Base-by-base conservation (phyloP, 2,329 filamentous ascomycete species). In the Verticillium albo-atrum region DNA sequence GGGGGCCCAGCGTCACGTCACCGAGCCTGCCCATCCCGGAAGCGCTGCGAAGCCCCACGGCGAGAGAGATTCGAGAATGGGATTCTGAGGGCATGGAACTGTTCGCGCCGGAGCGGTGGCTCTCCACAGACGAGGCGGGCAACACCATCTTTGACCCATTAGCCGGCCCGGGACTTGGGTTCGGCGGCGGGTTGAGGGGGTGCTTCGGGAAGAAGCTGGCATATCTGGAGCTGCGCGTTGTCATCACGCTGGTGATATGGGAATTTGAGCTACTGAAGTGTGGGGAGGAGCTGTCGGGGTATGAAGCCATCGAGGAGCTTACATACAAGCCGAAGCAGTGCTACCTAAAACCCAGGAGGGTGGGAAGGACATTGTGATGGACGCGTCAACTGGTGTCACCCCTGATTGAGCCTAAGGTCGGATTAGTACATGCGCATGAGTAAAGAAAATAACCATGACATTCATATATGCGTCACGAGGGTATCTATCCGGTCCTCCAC, bases 171-270 rank as follows among this genome's bases (percentile, higher is more conserved):
- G 67, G 60, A 14, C 63, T 76, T 26, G 64, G 70, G 0, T 79
- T 78, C 62, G 72, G 74, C 0, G 52, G 68, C 6, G 76, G 76
- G 0, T 68, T 70, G 3, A 64, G 76, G 2, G 71, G 71, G 1
- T 79, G 76, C 57, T 78, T 71, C 54, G 76, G 76, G 0, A 70
- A 68, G 58, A 70, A 65, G 62, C 60, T 78, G 60, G 76, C 73
- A 1, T 68, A 74, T 34, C 47, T 75, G 37, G 66, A 75, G 62
- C 34, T 78, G 62, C 66, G 68, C 34, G 70, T 74, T n/a, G 61
- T 72, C 52, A 65, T 74, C 35, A 72, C 70, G 25, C 60, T 77
- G 57, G 62, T 76, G 37, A 64, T 74, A 12, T 77, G 75, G 76
- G 69, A 72, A 54, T 77, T 78, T 62, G 66, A 73, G 59, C 57